Evolutionary conservation across 257 asterid genomes (phyloP), one percentile per base, ranked within the genome.

Genomic region (Ballota nigra): DNA sequence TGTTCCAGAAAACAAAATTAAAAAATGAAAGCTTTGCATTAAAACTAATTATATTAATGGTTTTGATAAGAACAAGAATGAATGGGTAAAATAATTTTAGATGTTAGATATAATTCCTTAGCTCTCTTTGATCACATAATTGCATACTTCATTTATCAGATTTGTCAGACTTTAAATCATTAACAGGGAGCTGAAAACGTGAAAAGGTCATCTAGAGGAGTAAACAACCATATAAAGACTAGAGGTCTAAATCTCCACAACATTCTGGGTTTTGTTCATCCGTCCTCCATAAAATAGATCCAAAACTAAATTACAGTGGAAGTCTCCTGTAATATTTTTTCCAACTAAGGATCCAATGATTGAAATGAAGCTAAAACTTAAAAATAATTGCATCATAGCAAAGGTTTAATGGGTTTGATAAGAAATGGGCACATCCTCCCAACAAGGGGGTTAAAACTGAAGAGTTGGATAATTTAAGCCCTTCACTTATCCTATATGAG

Each of bases 1-100:
- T 92, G 93, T 69, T 84, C 75, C 82, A 78, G 57, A 57, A 36
- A 85, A 81, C 15, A 65, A 61, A 73, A 69, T 68, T 58, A 68
- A 33, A 59, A 67, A 70, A 68, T 40, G 22, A 61, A 59, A 73
- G 63, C 71, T 73, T 31, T 61, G 73, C 24, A 51, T 24, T 40
- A 60, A 26, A 18, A 55, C 20, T 31, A 24, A 62, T 36, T 66
- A 23, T 23, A 28, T 23, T 28, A 18, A 43, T 22, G 6, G 31
- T 58, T 61, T 5, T 47, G 41, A 49, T 31, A 11, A 60, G 20
- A 24, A 67, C 41, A 60, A 51, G 62, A 19, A 67, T 29, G 36
- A 49, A 23, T 47, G 6, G 66, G 24, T 1, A 10, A 20, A 23
- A 28, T 13, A n/a, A 1, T 62, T 5, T 52, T 34, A 36, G 33